Evolutionary conservation across 2,329 filamentous ascomycete genomes (phyloP).

Genomic region (Cladophialophora carrionii): DNA sequence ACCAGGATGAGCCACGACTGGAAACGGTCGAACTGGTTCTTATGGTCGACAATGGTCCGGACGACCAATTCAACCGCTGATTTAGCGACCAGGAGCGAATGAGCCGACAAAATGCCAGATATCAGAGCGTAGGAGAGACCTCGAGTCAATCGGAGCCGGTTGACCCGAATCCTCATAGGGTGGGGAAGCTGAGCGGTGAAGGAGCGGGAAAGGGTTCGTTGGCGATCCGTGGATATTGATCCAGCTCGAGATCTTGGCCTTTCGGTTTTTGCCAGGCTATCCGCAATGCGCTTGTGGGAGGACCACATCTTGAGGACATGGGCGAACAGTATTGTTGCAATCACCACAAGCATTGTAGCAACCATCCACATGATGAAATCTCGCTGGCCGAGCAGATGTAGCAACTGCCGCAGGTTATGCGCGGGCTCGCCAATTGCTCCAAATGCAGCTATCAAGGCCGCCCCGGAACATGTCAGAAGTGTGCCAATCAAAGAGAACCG

Average conservation of each 20-base stretch:
- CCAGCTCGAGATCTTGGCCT: constrained; percentile 30
- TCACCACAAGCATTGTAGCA: constrained; percentile 72
- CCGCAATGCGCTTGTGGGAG: constrained; percentile 35
- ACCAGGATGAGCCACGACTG: constrained; percentile 91
- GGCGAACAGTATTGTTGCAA: constrained; percentile 66
- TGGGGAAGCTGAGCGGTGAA: constrained; percentile 48
- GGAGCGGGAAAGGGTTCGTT: constrained; percentile 41
- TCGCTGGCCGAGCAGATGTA: constrained; percentile 71
- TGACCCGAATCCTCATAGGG: constrained; percentile 49
- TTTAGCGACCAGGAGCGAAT: constrained; percentile 90
- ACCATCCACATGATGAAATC: constrained; percentile 90
- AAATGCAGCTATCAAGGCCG: constrained; percentile 90
- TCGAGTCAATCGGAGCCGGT: constrained; percentile 72
- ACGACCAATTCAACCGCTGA: constrained; percentile 94
- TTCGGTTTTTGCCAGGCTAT: constrained; percentile 34
- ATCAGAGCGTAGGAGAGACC: constrained; percentile 88
- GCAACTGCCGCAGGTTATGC: constrained; percentile 80
- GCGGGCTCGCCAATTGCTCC: constrained; percentile 92
- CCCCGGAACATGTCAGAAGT: constrained; percentile 80
- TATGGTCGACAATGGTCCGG: constrained; percentile 73
- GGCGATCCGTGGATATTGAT: constrained; percentile 38
- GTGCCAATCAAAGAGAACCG: constrained; percentile 91
- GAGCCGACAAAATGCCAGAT: constrained; percentile 90
- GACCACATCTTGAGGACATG: constrained; percentile 46
- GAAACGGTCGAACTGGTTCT: constrained; percentile 94